Base-by-base conservation (phyloP, 768 basidiomycete genomes). In the Rhodotorula diobovata region DNA sequence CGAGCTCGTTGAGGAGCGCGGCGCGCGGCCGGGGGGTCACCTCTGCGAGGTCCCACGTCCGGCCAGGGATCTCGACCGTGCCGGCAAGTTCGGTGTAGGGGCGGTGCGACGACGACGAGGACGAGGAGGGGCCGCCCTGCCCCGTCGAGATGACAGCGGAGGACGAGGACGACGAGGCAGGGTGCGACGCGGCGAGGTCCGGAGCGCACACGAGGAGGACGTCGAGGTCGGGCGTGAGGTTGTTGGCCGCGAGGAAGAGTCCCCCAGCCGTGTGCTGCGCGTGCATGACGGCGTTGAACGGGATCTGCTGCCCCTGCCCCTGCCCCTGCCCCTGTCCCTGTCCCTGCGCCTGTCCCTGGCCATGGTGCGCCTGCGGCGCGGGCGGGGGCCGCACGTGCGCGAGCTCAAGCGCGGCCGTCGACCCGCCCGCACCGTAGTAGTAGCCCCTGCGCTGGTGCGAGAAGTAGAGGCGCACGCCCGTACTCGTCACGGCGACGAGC, bases 391-490 rank as follows among this genome's bases (percentile, higher is more conserved):
- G 87, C 53, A 95, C 87, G 78, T 94, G 91, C 48, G 85, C 78
- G 45, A 94, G 84, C 73, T 89, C 86, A 48, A 92, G 82, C 48
- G 84, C 58, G 80, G 35, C 86, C 5, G 77, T 70, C 32, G 75
- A 59, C 54, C 59, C 41, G 18, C n/a, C 25, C 39, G 65, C 35
- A 46, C 57, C 72, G 68, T 72, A 69, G 76, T 75, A 71, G 77
- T 70, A 45, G 21, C 76, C 78, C 10, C 77, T 71, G 3, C 78
- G 71, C 58, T 77, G 73, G 67, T 79, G 77, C n/a, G 79, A 75
- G 78, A 96, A 92, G 82, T 91, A 97, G 2, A 95, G 83, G 61
- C 94, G 87, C 7, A 89, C 86, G 21, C 91, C 93, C 62, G 88
- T 93, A 39, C 84, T 83, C 34, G 93, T 92, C 58, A 94, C 81